A percentile compares a stretch with the other conserved stretches of the same genome.
These are phyloP conservation scores for Syncephalis plumigaleata DNA, from an alignment of 371 early-diverging fungal genomes.

Conservation along the genomic window DNA sequence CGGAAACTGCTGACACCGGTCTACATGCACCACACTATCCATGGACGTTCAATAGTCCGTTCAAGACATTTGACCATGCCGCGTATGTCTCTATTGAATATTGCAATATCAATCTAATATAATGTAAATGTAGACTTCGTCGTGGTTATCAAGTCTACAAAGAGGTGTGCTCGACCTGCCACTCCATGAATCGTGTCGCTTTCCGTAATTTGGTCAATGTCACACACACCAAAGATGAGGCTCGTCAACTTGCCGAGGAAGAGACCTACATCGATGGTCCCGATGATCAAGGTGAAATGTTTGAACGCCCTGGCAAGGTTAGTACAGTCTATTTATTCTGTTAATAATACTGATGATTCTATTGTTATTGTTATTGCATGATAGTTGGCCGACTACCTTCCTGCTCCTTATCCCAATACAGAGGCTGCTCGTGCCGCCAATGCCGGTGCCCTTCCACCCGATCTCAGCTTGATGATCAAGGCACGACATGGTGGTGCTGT, in stretches of 20 bases:
- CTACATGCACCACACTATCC: constrained; percentile 79
- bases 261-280: constrained; percentile 87
- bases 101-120: background rate
- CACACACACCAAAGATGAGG: constrained; percentile 82
- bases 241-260: constrained; percentile 87
- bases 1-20: constrained; percentile 75
- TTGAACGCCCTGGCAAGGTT: constrained; percentile 88
- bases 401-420: constrained; percentile 88
- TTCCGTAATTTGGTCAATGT: constrained; percentile 92
- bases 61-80: constrained; percentile 86
- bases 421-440: constrained; percentile 94
- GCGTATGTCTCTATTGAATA: background rate
- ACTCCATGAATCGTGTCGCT: constrained; percentile 82
- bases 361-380: no score
- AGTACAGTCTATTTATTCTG: background rate
- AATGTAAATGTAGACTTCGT: constrained; percentile 50
- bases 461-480: constrained; percentile 86
- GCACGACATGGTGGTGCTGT: constrained; percentile 89
- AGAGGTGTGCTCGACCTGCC: constrained; percentile 95
- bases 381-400: constrained; percentile 85
- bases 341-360: background rate
- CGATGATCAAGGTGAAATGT: constrained; percentile 85
- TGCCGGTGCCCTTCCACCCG: constrained; percentile 92
- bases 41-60: constrained; percentile 68
- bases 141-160: constrained; percentile 97